Base-by-base conservation (phyloP, 352 stramenopile species). In the Elongisporangium undulatum region DNA sequence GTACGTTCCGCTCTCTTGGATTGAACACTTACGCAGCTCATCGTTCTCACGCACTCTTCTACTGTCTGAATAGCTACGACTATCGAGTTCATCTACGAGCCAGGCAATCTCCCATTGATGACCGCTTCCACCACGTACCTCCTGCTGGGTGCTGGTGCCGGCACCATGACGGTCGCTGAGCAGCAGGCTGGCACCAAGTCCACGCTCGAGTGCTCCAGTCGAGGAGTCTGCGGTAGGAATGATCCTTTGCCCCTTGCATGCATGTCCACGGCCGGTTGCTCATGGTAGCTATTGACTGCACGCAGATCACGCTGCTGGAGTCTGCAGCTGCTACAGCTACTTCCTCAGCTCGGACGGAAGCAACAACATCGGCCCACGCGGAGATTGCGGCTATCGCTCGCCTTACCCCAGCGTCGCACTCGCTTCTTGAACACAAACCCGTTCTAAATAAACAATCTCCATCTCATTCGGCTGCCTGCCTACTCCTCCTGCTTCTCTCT, bases 331-430 rank as follows among this genome's bases (percentile, higher is more conserved):
- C 69, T 95, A 82, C 66, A 62, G 77, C 52, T 84, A 84, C 57
- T 95, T 89, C 68, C 62, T 85, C 45, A 88, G 74, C 66, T 92
- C 81, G 4, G 78, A 95, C 45, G 84, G 86, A 24, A 69, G 72
- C 54, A 91, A 87, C 16, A 84, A 81, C 38, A 61, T 80, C 23
- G 92, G 92, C 16, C 78, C 75, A 29, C 79, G 91, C 19, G 94
- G 93, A 45, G 94, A 98, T 69, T 98, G 95, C 68, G 91, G 94
- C 12, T 96, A 95, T 66, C 66, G 86, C 15, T 80, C 85, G 10
- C 79, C 81, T 12, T 93, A 89, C 56, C 75, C 75, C 26, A 85
- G 56, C 51, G 62, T 79, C 9, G 49, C 74, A 34, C 64, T 83
- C 6, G 70, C 74, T 2, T 79, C 51, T 66, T 26, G 19, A 61